Conservation (phyloP, 2,329 filamentous ascomycete species). For the Scedosporium apiospermum region DNA sequence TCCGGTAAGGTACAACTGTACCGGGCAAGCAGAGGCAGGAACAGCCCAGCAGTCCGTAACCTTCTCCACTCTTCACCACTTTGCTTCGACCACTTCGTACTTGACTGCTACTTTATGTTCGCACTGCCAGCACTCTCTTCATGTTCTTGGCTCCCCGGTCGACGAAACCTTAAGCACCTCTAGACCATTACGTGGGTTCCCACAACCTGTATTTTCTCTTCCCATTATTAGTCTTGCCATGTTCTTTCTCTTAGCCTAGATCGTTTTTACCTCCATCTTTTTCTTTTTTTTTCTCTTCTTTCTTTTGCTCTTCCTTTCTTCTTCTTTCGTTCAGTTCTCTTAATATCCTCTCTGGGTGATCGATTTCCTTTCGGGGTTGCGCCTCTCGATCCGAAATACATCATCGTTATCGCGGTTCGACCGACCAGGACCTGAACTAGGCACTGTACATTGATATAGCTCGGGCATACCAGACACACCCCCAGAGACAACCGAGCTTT, state of each 20-base stretch:
- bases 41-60: neutral
- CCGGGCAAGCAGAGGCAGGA: too few species aligned
- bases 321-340: neutral
- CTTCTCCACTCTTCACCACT: neutral
- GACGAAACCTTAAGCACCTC: constrained; percentile 4
- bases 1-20: too few species aligned
- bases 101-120: too few species aligned
- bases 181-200: neutral
- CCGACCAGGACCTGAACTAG: too few species aligned
- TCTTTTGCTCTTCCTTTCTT: neutral
- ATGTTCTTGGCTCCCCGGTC: neutral
- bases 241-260: neutral
- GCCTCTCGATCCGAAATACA: neutral
- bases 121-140: too few species aligned
- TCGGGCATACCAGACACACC: too few species aligned
- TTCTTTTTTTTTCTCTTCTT: neutral
- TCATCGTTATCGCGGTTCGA: too few species aligned
- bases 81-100: neutral
- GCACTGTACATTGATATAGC: too few species aligned
- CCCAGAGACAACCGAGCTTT: neutral
- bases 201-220: neutral
- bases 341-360: neutral
- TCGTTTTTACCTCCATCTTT: constrained; percentile 4
- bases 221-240: neutral
- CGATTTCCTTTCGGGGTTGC: neutral